A percentile compares a stretch with the other conserved stretches of the same genome.
Evolutionary conservation across 1,284 basidiomycete species (phyloP).

Genomic region (Ustanciosporium gigantosporum): DNA sequence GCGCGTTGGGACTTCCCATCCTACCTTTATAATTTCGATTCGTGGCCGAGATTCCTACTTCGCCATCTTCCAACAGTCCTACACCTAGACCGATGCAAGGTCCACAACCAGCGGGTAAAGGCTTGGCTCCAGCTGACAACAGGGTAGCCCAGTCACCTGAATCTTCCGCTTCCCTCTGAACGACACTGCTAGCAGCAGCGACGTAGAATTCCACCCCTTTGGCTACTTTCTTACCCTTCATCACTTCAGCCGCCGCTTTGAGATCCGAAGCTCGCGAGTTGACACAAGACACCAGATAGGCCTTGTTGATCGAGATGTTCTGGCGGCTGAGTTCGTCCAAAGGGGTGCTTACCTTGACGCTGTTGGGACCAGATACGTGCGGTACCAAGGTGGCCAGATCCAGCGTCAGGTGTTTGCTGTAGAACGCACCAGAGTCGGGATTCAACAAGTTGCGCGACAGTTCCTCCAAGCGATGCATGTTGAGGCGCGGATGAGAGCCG

Average conservation of each 20-base stretch:
- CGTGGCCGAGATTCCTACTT: constrained; percentile 94
- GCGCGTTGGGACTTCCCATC: constrained; percentile 93
- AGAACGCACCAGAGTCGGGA: constrained; percentile 80
- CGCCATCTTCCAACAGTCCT: constrained; percentile 88
- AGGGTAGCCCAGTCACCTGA: constrained; percentile 87
- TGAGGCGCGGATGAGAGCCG: constrained; percentile 79
- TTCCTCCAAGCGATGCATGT: constrained; percentile 71
- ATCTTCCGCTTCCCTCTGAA: constrained; percentile 85
- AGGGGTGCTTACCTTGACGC: constrained; percentile 92
- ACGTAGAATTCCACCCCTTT: constrained; percentile 92
- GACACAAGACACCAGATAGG: constrained; percentile 97
- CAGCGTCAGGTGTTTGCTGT: constrained; percentile 85
- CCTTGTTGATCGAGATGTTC: constrained; percentile 87
- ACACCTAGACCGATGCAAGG: constrained; percentile 96
- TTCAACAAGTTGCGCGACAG: constrained; percentile 68
- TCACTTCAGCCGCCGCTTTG: constrained; percentile 83
- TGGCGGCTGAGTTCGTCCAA: constrained; percentile 77
- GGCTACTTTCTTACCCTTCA: constrained; percentile 82
- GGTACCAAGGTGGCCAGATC: constrained; percentile 92
- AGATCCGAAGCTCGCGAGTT: constrained; percentile 97
- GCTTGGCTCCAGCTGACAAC: constrained; percentile 83
- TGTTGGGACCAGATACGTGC: constrained; percentile 94
- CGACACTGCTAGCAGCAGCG: constrained; percentile 87
- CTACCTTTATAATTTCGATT: constrained; percentile 99
- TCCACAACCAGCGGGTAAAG: constrained; percentile 92